Evolutionary conservation across 192 early-diverging fungal species (phyloP).

Genomic region (Phycomyces blakesleeanus): DNA sequence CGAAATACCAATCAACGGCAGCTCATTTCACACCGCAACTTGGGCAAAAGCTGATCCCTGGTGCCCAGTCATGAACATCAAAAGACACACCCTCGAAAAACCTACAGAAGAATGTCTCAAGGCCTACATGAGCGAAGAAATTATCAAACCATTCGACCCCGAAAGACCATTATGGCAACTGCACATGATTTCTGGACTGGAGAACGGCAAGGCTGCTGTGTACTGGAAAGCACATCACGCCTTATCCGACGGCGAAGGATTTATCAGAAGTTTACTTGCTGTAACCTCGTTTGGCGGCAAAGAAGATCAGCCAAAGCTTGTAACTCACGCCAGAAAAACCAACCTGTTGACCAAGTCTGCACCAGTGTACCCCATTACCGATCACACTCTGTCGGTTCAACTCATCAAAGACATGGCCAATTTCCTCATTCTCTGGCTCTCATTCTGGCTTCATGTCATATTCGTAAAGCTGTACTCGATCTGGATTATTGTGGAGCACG

Average conservation of each 20-base stretch:
- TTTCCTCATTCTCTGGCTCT: not conserved
- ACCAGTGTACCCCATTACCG: not conserved
- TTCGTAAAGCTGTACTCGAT: not conserved
- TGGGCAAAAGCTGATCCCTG: slow-evolving; percentile 2
- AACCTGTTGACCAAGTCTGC: not conserved
- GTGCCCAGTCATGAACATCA: not conserved
- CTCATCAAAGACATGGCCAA: not conserved
- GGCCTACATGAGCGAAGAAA: slow-evolving; percentile 11
- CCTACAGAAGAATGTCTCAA: slow-evolving; percentile 14
- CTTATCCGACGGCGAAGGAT: slow-evolving; percentile 32
- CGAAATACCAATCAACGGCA: not conserved
- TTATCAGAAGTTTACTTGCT: slow-evolving; percentile 13
- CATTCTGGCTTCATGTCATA: not conserved
- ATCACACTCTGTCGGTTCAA: not conserved
- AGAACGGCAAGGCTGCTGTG: slow-evolving; percentile 18
- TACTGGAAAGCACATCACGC: slow-evolving; percentile 38
- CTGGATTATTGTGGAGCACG: not conserved
- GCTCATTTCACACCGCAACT: not conserved
- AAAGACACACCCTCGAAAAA: slow-evolving; percentile 13
- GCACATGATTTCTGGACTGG: slow-evolving; percentile 24
- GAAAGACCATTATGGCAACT: slow-evolving; percentile 26
- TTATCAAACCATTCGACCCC: slow-evolving; percentile 19
- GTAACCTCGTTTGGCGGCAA: slow-evolving; percentile 14
- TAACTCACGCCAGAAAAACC: not conserved
- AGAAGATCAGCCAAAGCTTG: slow-evolving; percentile 3